Evolutionary conservation across 352 stramenopile genomes (phyloP).

Genomic region (Globisporangium recalcitrans): DNA sequence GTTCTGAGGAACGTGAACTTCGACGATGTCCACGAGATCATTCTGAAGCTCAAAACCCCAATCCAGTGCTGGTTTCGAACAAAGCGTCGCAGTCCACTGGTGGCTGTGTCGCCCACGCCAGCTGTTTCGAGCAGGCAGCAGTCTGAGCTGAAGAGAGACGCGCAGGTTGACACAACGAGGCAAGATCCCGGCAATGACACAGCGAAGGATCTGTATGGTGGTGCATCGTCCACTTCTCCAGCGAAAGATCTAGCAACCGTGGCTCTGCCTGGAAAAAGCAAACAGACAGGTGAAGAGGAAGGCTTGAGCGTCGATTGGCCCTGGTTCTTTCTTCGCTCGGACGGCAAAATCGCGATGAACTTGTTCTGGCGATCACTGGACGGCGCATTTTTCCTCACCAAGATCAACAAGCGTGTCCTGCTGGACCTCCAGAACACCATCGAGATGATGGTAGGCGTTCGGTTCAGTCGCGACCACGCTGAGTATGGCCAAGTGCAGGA

Average conservation of each 20-base stretch:
- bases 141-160: neutral
- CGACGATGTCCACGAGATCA: slow-evolving; percentile 28
- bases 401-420: slow-evolving; percentile 38
- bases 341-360: slow-evolving; percentile 85
- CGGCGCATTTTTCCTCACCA: slow-evolving; percentile 51
- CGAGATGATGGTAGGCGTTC: slow-evolving; percentile 34
- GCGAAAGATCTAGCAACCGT: neutral
- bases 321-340: slow-evolving; percentile 70
- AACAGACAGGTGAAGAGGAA: slow-evolving; percentile 13
- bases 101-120: neutral
- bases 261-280: neutral
- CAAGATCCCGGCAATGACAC: neutral
- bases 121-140: neutral
- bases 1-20: slow-evolving; percentile 28
- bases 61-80: slow-evolving; percentile 58
- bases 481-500: slow-evolving; percentile 35
- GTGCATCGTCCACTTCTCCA: neutral
- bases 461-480: slow-evolving; percentile 23
- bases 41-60: slow-evolving; percentile 30
- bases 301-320: slow-evolving; percentile 60
- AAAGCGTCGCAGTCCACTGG: slow-evolving; percentile 19
- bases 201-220: neutral
- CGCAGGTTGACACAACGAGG: neutral
- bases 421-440: slow-evolving; percentile 24
- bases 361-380: slow-evolving; percentile 73